These are phyloP conservation scores for Termitomyces sp. DNA, from an alignment of 768 basidiomycete species.

Conservation along the genomic window DNA sequence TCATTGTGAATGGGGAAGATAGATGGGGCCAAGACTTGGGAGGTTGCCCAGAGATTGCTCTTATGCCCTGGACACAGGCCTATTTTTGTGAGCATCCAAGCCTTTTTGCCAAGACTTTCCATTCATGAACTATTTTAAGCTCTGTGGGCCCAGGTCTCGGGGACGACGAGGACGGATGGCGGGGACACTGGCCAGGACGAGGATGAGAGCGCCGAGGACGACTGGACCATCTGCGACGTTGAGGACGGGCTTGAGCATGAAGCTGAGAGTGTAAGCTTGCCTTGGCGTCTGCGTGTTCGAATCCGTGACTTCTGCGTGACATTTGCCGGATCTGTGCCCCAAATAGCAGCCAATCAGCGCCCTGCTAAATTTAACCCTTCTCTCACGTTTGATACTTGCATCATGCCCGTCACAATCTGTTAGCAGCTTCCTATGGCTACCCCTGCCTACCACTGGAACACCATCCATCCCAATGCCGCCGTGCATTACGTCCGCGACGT, in stretches of 20 bases:
- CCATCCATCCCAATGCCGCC: conserved; percentile 22
- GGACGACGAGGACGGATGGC: not conserved
- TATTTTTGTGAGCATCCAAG: conserved; percentile 43
- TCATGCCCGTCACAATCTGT: conserved; percentile 10
- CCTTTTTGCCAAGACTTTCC: conserved; percentile 39
- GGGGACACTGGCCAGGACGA: not conserved
- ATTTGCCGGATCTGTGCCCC: conserved; percentile 16
- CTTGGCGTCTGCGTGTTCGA: conserved; percentile 14
- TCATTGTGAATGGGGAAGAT: conserved; percentile 27
- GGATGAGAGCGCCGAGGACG: not conserved
- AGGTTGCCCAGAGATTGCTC: conserved; percentile 33
- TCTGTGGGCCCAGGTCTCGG: conserved; percentile 4
- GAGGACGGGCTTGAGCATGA: not conserved
- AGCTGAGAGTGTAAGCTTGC: not conserved
- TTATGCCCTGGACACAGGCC: conserved; percentile 36
- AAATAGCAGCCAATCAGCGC: conserved; percentile 29
- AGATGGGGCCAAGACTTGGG: conserved; percentile 34
- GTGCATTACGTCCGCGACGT: conserved; percentile 30
- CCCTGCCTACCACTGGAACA: conserved; percentile 30
- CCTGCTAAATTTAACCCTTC: conserved; percentile 18
- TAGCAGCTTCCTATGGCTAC: not conserved
- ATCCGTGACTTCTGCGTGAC: conserved; percentile 20
- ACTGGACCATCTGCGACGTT: not conserved
- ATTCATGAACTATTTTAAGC: conserved; percentile 34
- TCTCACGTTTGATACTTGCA: conserved; percentile 1